Evolutionary conservation across 306 rosid species (phyloP), one percentile per base, ranked within the genome.

Genomic region (Potentilla sterilis): DNA sequence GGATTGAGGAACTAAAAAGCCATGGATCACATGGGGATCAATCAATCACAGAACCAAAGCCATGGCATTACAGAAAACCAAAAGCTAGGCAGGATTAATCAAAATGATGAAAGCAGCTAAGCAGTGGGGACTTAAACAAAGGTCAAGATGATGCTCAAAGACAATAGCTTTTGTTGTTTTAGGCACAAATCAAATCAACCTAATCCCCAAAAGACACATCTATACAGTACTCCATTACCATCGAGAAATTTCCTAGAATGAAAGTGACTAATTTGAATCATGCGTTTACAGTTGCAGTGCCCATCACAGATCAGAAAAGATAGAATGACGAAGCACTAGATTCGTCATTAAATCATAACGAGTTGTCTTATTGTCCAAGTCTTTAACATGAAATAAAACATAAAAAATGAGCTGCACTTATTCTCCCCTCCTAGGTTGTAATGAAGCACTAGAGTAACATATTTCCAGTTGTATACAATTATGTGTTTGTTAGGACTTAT

Each of bases 1-100:
- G 76, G 75, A 51, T 28, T 28, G 28, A 28, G 28, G 67, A 61
- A 48, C 16, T 24, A 9, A 35, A 15, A 55, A 78, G 46, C 57
- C 62, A 24, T 37, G 66, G 76, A 78, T 71, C 73, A 71, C 86
- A 81, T 74, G 79, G 86, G 78, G 75, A 83, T 83, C 74, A 55
- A 40, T 72, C 66, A 14, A 41, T 67, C 1, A 52, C 44, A 59
- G 42, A 62, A 74, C 70, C 66, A 51, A 79, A 69, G 79, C 28
- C 61, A 22, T 57, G 61, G n/a, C 73, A 12, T 28, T 77, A 65
- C 69, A 38, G 69, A 84, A 79, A 42, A 72, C 80, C 80, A 76
- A 84, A 82, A 80, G 83, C 70, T 58, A 14, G 9, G 28, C 28
- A 28, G 11, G 49, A 76, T 75, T 62, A 69, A 66, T 4, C 61